Conservation (phyloP, 768 basidiomycete genomes). For the Lactifluus pinguis region DNA sequence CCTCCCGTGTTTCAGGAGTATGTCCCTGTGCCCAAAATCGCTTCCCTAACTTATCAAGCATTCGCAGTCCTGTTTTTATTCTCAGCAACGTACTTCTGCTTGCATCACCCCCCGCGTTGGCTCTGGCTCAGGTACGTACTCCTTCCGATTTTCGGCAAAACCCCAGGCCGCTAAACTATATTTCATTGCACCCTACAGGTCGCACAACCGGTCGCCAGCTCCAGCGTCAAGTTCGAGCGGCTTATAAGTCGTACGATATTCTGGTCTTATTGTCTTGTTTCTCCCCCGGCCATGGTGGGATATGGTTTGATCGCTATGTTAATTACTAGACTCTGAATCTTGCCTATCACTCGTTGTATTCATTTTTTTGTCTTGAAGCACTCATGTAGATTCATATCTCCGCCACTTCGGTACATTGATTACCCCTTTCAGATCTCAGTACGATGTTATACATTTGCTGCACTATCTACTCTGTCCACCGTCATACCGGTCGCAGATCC, state of each 20-base stretch:
- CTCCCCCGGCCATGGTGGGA: slow-evolving; percentile 72
- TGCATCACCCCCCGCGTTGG: slow-evolving; percentile 72
- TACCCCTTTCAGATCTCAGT: neutral
- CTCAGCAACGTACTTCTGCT: slow-evolving; percentile 78
- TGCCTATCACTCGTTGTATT: neutral
- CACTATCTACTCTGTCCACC: neutral
- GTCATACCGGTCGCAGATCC: neutral
- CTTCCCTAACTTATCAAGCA: slow-evolving; percentile 1
- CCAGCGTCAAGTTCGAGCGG: slow-evolving; percentile 83
- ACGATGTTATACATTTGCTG: neutral
- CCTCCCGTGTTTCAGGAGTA: slow-evolving; percentile 69
- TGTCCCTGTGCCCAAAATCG: slow-evolving; percentile 26
- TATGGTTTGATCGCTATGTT: slow-evolving; percentile 70
- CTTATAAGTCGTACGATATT: slow-evolving; percentile 87
- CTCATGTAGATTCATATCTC: neutral
- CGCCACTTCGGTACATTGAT: neutral
- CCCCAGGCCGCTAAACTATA: slow-evolving; percentile 25
- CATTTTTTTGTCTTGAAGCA: neutral
- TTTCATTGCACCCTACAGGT: slow-evolving; percentile 36
- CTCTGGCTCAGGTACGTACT: slow-evolving; percentile 43
- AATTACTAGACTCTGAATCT: slow-evolving; percentile 41
- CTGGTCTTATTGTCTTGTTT: slow-evolving; percentile 85
- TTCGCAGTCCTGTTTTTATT: slow-evolving; percentile 71
- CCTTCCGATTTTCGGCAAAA: neutral
- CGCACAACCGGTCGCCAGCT: slow-evolving; percentile 59